Conservation (phyloP, 345 rosid species). For the Xanthoceras sorbifolium region DNA sequence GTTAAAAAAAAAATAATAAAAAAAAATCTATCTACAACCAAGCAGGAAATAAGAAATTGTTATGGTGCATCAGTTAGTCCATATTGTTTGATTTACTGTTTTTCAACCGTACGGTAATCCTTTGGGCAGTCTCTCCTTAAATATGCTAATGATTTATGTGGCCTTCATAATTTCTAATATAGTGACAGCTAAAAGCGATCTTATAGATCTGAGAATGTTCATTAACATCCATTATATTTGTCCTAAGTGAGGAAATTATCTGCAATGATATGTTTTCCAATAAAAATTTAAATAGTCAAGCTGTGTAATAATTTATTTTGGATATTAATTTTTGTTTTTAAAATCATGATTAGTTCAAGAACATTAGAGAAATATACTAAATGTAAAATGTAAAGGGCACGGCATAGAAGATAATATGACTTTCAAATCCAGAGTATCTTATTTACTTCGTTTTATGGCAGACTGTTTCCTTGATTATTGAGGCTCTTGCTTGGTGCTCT, state of each 20-base stretch:
- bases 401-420: not conserved
- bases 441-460: slow-evolving; percentile 31
- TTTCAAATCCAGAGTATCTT: slow-evolving; percentile 15
- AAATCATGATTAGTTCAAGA: not conserved
- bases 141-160: not conserved
- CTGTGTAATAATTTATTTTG: not conserved
- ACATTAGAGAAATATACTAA: not conserved
- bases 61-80: slow-evolving; percentile 7
- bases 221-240: not conserved
- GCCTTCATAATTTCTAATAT: not conserved
- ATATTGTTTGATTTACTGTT: not conserved
- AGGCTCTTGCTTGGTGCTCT: slow-evolving; percentile 81
- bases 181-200: not conserved
- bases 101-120: not conserved
- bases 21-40: not conserved
- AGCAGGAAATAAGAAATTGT: not conserved
- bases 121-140: not conserved
- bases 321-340: not conserved
- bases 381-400: not conserved
- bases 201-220: not conserved
- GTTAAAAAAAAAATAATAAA: too few relatives aligned
- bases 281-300: not conserved
- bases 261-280: not conserved
- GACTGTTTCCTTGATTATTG: slow-evolving; percentile 62
- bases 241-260: not conserved